Conservation (phyloP, 1,284 basidiomycete genomes). For the Sanghuangporus baumii region DNA sequence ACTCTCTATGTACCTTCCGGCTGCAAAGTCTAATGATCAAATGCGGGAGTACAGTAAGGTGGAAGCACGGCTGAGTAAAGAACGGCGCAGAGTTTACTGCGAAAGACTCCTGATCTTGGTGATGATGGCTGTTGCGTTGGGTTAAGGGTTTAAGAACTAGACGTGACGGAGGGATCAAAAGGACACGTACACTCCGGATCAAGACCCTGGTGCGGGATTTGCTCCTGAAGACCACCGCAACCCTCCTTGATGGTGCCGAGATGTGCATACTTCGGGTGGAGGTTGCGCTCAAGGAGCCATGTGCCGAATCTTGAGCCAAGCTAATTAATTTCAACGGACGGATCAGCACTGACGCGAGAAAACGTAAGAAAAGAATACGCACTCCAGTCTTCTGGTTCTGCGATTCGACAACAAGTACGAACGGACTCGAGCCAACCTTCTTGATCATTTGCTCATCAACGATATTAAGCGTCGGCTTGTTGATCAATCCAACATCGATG, state of each 20-base stretch:
- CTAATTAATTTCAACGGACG: constrained; percentile 29
- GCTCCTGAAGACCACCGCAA: constrained; percentile 78
- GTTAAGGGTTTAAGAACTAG: not conserved
- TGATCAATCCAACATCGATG: constrained; percentile 74
- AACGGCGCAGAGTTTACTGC: constrained; percentile 21
- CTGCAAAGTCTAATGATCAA: not conserved
- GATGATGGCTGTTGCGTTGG: constrained; percentile 49
- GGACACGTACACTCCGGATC: constrained; percentile 59
- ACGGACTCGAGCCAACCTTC: constrained; percentile 66
- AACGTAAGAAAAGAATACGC: constrained; percentile 25
- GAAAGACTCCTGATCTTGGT: constrained; percentile 53
- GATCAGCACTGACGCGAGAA: not conserved
- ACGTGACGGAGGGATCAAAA: not conserved
- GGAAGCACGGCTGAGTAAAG: not conserved
- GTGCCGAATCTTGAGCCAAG: constrained; percentile 79
- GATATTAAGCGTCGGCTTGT: constrained; percentile 78
- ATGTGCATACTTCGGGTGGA: constrained; percentile 76
- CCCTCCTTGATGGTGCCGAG: constrained; percentile 79
- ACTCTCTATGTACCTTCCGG: not conserved
- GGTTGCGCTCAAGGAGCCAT: constrained; percentile 74
- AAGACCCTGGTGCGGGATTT: constrained; percentile 70
- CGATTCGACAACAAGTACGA: constrained; percentile 82
- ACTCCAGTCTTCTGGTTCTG: constrained; percentile 83
- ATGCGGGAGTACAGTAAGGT: not conserved
- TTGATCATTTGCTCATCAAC: constrained; percentile 71